phyloP scores from a whole-genome alignment of 805 yeast genomes.

The Starmerella khaoyaiensis region DNA sequence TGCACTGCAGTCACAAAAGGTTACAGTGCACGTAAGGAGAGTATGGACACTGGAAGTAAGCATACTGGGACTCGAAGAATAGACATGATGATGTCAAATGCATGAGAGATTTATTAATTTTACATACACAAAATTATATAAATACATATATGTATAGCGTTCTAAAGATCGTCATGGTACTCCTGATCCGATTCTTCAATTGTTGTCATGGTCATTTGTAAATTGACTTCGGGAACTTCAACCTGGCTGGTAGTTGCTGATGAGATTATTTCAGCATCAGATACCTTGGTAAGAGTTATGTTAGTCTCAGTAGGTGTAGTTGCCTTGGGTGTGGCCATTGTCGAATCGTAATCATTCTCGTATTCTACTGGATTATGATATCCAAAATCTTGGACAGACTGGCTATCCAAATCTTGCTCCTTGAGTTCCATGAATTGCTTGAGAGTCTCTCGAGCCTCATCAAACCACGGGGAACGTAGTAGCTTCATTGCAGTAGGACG shows the following conservation, averaged over 20 bases:
- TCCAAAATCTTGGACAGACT: not conserved
- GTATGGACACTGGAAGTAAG: constrained; percentile 95
- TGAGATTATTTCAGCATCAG: too few relatives aligned
- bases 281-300: too few relatives aligned
- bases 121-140: too few relatives aligned
- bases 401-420: not conserved
- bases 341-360: too few relatives aligned
- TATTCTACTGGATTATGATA: too few relatives aligned
- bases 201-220: constrained; percentile 2
- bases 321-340: too few relatives aligned
- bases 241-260: too few relatives aligned
- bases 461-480: constrained; percentile 33
- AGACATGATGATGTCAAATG: not conserved
- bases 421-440: too few relatives aligned
- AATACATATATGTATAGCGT: too few relatives aligned
- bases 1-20: constrained; percentile 19
- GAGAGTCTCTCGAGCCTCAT: constrained; percentile 16
- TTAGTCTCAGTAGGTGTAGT: too few relatives aligned
- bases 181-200: constrained; percentile 7
- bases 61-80: constrained; percentile 54
- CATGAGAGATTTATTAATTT: not conserved
- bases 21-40: constrained; percentile 74
- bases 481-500: constrained; percentile 78
- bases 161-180: constrained; percentile 2
- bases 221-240: not conserved